Base-by-base conservation (phyloP, 2,329 filamentous ascomycete species). In the Lachnellula arida region DNA sequence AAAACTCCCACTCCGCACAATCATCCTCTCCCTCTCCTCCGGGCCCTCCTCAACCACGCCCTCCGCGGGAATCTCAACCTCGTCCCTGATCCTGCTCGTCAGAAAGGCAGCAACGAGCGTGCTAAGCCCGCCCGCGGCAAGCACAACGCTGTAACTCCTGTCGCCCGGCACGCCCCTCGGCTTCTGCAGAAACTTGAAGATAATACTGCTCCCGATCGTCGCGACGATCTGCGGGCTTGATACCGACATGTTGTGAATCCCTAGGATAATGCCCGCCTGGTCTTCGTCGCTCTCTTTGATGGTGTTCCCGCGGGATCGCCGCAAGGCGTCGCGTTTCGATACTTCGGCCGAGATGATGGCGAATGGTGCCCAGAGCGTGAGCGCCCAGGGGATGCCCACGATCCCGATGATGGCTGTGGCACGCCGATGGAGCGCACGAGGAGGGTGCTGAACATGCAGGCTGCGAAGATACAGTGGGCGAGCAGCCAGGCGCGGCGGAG, bases 281-380 rank as follows among this genome's bases (percentile, higher is more conserved):
- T 65, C 63, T 55, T 64, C 60, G 23, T 58, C 53, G 22, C 50
- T 40, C 11, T 54, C 54, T 5, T 54, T 49, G 5, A 40, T 49
- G 39, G 43, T 50, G 42, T 67, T 65, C 12, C 60, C 34, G 3
- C 62, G 71, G 12, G 78, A 74, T 22, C 83, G 78, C 51, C 80
- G 77, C 48, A 85, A 80, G 25, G 87, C 84, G 68, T 96, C 89
- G 5, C 91, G 86, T 58, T 86, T 88, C 58, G 88, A 89, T 60
- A 97, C 92, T 71, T 97, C 93, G 5, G 90, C 90, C 46, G 90
- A 91, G 69, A 97, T 97, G 65, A 97, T 88, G 40, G 93, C 92
- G 75, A 93, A 97, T 0, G 93, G 93, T 0, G 92, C 93, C 93
- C 93, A 97, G 25, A 95, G 82, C 2, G 91, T 91, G 66, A 97